Base-by-base conservation (phyloP, 2,329 filamentous ascomycete species). In the Chaetomium sp. region DNA sequence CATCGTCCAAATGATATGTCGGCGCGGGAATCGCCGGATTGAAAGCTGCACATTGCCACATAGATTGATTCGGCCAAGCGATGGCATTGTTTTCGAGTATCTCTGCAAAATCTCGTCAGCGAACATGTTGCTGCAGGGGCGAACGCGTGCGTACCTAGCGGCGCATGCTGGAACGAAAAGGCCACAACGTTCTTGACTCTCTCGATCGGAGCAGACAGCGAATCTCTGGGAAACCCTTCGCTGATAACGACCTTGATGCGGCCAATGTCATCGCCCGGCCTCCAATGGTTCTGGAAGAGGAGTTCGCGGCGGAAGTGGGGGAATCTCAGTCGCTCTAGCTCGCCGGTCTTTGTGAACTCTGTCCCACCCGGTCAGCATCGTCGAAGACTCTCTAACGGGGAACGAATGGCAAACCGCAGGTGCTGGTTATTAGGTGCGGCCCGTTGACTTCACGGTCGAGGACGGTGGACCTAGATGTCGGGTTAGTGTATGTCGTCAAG, bases 121-220 rank as follows among this genome's bases (percentile, higher is more conserved):
- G 23, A 68, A 25, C 8, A 29, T 55, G 23, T 2, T 4, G 2
- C 38, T 53, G 58, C 21, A 66, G 45, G 27, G 47, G 21, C 0
- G 38, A 5, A 29, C 16, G 3, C 10, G 23, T 7, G 8, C 82
- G 69, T 79, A 94, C 92, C 83, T 62, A 90, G 78, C 0, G 92
- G 92, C 38, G 90, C 92, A 79, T 95, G 91, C 72, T 95, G 91
- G 71, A 96, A 96, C 0, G 92, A 89, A 75, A 96, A 95, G 16
- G 85, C 85, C 27, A 93, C 85, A 53, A 92, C 77, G 71, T 93
- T 91, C 72, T 89, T 90, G 67, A 90, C 79, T 49, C 87, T 81
- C 70, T 91, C 87, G 68, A 90, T 86, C 0, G 86, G 84, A 50
- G 79, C 76, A 2, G 79, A 77, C 0, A 78, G 63, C 2, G 79